Evolutionary conservation across 306 rosid genomes (phyloP).

Genomic region (Acacia confusa): DNA sequence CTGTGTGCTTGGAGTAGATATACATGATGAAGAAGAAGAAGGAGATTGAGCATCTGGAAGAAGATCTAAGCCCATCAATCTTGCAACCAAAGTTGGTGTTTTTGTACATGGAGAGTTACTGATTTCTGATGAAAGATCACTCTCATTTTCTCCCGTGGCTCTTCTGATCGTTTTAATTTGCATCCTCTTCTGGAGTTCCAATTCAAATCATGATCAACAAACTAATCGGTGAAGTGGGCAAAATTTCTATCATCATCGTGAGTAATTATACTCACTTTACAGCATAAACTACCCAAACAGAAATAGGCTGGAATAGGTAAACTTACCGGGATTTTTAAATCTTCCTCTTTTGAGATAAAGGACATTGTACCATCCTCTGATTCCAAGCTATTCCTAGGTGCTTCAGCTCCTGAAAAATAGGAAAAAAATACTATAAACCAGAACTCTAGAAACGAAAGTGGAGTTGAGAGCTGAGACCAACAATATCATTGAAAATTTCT

Average conservation of each 20-base stretch:
- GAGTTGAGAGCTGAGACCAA: neutral
- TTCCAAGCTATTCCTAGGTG: constrained; percentile 85
- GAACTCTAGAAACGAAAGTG: neutral
- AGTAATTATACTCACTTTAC: constrained; percentile 23
- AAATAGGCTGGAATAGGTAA: neutral
- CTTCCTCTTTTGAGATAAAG: constrained; percentile 50
- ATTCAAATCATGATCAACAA: constrained; percentile 5
- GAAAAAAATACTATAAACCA: constrained; percentile 29
- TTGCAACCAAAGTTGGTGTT: constrained; percentile 91
- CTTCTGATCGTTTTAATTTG: constrained; percentile 60
- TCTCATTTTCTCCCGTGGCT: constrained; percentile 31
- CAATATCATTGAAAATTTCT: neutral
- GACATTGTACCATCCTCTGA: constrained; percentile 60
- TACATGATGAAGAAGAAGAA: constrained; percentile 38
- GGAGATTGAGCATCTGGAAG: constrained; percentile 73
- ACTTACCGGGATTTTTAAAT: constrained; percentile 72
- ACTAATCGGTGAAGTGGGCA: constrained; percentile 3
- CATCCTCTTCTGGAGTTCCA: constrained; percentile 62
- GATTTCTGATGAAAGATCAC: constrained; percentile 56
- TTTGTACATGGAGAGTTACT: constrained; percentile 74
- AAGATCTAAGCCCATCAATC: constrained; percentile 95
- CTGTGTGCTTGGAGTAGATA: constrained; percentile 41
- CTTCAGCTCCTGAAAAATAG: constrained; percentile 60
- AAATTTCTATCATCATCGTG: constrained; percentile 24
- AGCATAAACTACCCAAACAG: constrained; percentile 3